These are phyloP conservation scores for Schizopora paradoxa DNA, from an alignment of 1,284 basidiomycete genomes.

Conservation along the genomic window DNA sequence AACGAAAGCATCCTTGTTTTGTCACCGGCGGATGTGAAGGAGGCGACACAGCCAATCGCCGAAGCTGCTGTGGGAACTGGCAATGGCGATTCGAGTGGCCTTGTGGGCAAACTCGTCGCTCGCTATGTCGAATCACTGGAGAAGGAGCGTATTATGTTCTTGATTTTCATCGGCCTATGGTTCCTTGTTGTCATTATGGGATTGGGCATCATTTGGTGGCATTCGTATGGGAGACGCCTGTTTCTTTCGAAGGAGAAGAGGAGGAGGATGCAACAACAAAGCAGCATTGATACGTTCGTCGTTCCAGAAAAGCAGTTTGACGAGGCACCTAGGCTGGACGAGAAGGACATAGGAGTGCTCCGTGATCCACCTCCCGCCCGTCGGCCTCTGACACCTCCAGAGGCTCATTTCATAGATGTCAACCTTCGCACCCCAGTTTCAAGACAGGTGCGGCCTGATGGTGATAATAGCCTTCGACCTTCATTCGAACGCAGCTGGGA, in stretches of 20 bases:
- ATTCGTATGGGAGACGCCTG: constrained; percentile 49
- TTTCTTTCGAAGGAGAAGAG: constrained; percentile 43
- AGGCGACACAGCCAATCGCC: constrained; percentile 75
- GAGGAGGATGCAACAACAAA: constrained; percentile 49
- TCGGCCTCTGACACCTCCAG: constrained; percentile 35
- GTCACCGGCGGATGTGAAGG: constrained; percentile 62
- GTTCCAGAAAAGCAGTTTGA: constrained; percentile 37
- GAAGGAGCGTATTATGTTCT: constrained; percentile 81
- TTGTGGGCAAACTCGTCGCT: constrained; percentile 69
- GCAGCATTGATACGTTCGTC: constrained; percentile 34
- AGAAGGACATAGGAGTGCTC: constrained; percentile 25
- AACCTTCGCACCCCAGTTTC: constrained; percentile 32
- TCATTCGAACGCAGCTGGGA: constrained; percentile 47
- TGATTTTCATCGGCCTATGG: constrained; percentile 79
- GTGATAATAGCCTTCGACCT: constrained; percentile 22
- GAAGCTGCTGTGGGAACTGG: constrained; percentile 69
- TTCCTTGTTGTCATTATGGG: constrained; percentile 71
- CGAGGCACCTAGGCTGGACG: constrained; percentile 16
- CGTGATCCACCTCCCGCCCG: constrained; percentile 39
- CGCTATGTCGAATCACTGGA: constrained; percentile 69
- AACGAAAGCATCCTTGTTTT: constrained; percentile 73
- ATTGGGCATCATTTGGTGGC: constrained; percentile 58
- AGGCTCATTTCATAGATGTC: constrained; percentile 34
- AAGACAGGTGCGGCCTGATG: constrained; percentile 14
- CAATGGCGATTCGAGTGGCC: constrained; percentile 47